Evolutionary conservation across 371 early-diverging fungal species (phyloP), one percentile per base, ranked within the genome.

Genomic region (Mucor plumbeus): DNA sequence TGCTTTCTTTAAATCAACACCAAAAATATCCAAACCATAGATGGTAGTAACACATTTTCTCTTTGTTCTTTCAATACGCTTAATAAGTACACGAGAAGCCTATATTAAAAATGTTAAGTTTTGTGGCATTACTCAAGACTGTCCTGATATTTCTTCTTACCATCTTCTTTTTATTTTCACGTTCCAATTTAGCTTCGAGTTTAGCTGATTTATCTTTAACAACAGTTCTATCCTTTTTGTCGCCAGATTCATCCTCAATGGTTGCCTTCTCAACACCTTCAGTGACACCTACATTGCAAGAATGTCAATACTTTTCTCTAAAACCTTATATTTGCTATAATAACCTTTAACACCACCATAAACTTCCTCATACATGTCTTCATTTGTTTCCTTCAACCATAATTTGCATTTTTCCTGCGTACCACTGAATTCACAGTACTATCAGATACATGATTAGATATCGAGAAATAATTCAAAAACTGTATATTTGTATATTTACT

Each of bases 391-490:
- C 59, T 81, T 77, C 53, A 95, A 78, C 95, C 95, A 94, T 26
- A 83, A 73, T 73, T 92, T 90, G 82, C 96, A 96, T 69, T 92
- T 90, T 43, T 87, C 89, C 39, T 85, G 81, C 7, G 90, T 88
- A 41, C 91, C 87, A n/a, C 94, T 92, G 68, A 90, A 95, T 82
- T 93, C 94, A 84, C 97, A 97, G 80, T 92, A 95, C 93, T 97
- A 68, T 13, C 41, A 55, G 35, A 62, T 47, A 35, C 48, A 34
- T 50, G 62, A 15, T 72, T 44, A 60, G 14, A 41, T 10, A 59
- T 38, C 40, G 35, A 26, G 5, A 38, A 33, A 10, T 33, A 48
- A 31, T 63, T 31, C 17, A 11, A 13, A 26, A 26, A 26, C 26
- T 26, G 26, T 61, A 1, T 15, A 19, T 31, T 62, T 5, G n/a